These are phyloP conservation scores for Diaporthe helianthi DNA, from an alignment of 2,329 filamentous ascomycete species.

Conservation along the genomic window DNA sequence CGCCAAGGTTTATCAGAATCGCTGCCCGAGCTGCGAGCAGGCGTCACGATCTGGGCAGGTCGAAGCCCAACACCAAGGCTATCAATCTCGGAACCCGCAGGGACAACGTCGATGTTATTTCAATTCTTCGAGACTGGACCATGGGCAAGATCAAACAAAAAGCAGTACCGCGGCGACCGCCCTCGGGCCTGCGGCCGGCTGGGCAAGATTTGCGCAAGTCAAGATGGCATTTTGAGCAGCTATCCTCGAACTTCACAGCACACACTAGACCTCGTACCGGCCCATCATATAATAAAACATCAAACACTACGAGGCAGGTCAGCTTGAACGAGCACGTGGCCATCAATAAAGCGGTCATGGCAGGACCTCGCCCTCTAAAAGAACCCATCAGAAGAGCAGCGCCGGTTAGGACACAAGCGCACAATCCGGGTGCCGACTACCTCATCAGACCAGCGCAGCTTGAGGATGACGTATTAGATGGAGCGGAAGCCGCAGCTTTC, in stretches of 20 bases:
- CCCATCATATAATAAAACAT: constrained; percentile 40
- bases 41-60: constrained; percentile 57
- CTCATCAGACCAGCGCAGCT: constrained; percentile 60
- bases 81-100: constrained; percentile 66
- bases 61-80: constrained; percentile 60
- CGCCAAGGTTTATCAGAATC: constrained; percentile 66
- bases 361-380: not conserved
- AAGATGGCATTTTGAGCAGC: constrained; percentile 39
- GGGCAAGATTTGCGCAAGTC: constrained; percentile 30
- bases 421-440: not conserved
- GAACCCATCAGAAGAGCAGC: not conserved
- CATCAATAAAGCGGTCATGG: constrained; percentile 30
- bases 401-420: not conserved
- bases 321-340: constrained; percentile 44
- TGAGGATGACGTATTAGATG: constrained; percentile 53
- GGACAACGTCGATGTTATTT: constrained; percentile 65
- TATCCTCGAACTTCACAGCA: constrained; percentile 36
- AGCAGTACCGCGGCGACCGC: constrained; percentile 8
- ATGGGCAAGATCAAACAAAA: constrained; percentile 56
- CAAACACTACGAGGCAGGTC: constrained; percentile 41
- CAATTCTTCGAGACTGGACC: constrained; percentile 63
- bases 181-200: not conserved
- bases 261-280: not conserved
- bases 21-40: constrained; percentile 64
- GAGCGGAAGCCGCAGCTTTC: constrained; percentile 50